Evolutionary conservation across 1,139 yeast genomes (phyloP), one percentile per base, ranked within the genome.

Genomic region (Kodamaea derodonti): DNA sequence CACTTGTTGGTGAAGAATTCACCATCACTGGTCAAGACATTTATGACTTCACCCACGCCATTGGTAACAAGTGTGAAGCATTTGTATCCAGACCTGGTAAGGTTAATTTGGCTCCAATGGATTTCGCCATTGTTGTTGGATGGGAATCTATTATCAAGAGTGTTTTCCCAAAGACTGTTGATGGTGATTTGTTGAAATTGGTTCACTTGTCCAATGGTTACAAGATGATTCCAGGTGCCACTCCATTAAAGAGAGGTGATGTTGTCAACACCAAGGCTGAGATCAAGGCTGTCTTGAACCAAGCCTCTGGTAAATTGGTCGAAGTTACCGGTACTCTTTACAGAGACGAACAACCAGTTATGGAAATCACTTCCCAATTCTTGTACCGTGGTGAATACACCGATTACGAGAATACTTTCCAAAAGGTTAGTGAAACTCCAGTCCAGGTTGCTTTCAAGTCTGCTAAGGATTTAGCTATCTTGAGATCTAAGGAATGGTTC

Each of bases 91-190:
- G 95, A 70, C 78, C 86, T 35, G 95, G 95, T 48, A 84, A 85
- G 65, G 75, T 73, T 33, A 80, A 88, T 41, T 74, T 80, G 52
- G 98, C 98, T 35, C 99, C 99, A 54, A 92, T 92, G 97, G 99
- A 92, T 71, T 94, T 90, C 58, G 97, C 98, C 35, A 92, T 92
- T 62, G 97, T 94, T 40, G 78, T 90, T 53, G 98, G 98, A 32
- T 92, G 99, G 99, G 84, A 84, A 69, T 95, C 97, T 34, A 90
- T 94, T 56, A 90, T 92, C 69, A 87, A 84, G 69, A 92, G 97
- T 16, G 86, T 92, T 50, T 94, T 92, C 94, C 98, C 98, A 38
- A 79, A 79, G 62, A 80, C 82, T 45, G 95, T 94, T 51, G 97
- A 94, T 62, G 98, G 98, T 66, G 98, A 92, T 60, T 75, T 92